phyloP scores from a whole-genome alignment of 257 asterid species.

The Fraxinus quadrangulata region DNA sequence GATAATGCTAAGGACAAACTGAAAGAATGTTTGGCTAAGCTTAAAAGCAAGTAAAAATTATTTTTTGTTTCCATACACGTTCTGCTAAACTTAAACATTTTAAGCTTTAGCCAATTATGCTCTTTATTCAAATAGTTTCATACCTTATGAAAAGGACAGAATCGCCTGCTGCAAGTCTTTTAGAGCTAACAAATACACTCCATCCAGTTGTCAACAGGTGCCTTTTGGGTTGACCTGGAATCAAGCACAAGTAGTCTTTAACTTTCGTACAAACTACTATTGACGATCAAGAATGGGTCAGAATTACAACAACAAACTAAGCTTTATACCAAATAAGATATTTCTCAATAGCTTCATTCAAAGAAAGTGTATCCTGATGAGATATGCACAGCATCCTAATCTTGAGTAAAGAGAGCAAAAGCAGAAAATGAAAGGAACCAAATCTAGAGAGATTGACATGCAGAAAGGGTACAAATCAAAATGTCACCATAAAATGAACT shows the following conservation, averaged over 20 bases:
- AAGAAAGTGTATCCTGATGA: not conserved
- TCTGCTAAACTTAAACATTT: not conserved
- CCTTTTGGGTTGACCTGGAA: constrained; percentile 93
- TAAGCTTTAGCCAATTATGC: not conserved
- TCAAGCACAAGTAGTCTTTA: not conserved
- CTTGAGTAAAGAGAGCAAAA: not conserved
- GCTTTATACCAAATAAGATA: not conserved
- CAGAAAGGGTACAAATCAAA: not conserved
- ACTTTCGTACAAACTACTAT: constrained; percentile 15
- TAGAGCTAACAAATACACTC: constrained; percentile 96
- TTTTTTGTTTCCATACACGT: not conserved
- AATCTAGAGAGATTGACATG: not conserved
- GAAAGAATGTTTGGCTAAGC: not conserved
- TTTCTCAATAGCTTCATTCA: not conserved
- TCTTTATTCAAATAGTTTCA: not conserved
- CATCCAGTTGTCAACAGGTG: constrained; percentile 96
- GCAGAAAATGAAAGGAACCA: not conserved
- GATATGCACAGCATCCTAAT: not conserved
- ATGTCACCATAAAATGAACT: not conserved
- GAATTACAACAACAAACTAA: not conserved
- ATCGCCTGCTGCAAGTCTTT: constrained; percentile 89
- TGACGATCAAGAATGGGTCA: not conserved
- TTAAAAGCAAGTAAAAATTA: not conserved
- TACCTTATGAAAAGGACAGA: constrained; percentile 93
- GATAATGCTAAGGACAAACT: constrained; percentile 12